Base-by-base conservation (phyloP, 202 grass and related monocot genomes). In the Panicum hallii region DNA sequence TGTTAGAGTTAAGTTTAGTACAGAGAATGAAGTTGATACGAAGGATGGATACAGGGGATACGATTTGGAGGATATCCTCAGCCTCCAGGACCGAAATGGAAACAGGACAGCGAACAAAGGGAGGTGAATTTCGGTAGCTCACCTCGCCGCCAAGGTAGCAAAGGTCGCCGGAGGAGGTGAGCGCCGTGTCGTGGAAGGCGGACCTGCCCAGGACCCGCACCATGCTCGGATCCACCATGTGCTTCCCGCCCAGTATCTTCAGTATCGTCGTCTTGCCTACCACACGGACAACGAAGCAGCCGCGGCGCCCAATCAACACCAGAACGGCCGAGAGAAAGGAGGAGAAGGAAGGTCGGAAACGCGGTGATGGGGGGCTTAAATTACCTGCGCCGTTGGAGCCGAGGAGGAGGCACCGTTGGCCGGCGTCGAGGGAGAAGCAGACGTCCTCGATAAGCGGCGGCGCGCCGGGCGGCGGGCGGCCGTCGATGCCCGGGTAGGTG, bases 181-280 rank as follows among this genome's bases (percentile, higher is more conserved):
- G 91, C 28, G 61, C 79, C 66, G 93, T 96, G 82, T 99, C 97
- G 76, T 99, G 97, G 87, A 99, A 99, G 42, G 93, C 97, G 30
- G 91, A 94, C 58, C 88, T 90, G 44, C 90, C 93, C 68, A 99
- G 79, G n/a, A 99, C 64, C 52, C 82, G 88, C 34, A 99, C 97
- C 97, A 96, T 99, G 89, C 88, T 91, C 84, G 86, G 93, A 90
- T 96, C 97, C 72, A 99, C 97, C 97, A 99, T 94, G 88, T 99
- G 97, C 84, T 99, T 99, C 78, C 97, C 97, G 16, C 97, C 96
- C 41, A 99, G 78, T 86, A 95, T 98, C 85, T 98, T 98, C 75
- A 99, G 83, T 64, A 99, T 92, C 80, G 97, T 96, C 86, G 93
- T 96, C 84, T 99, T 99, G 17, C 96, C 96, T 99, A 15, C 15